phyloP scores from a whole-genome alignment of 768 basidiomycete genomes.

The Amanita molliuscula region DNA sequence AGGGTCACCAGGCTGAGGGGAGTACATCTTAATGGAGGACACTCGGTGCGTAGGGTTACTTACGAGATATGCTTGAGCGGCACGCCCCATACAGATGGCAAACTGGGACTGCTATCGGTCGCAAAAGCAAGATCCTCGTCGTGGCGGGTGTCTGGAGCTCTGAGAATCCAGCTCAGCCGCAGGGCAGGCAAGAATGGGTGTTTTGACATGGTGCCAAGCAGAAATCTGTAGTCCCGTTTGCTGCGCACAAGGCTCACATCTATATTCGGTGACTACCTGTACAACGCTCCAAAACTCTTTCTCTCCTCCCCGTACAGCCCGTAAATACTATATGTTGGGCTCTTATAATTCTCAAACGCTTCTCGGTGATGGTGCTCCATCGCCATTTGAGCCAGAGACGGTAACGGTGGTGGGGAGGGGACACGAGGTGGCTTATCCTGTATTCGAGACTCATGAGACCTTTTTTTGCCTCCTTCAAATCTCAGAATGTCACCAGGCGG shows the following conservation, averaged over 20 bases:
- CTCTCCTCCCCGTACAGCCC: conserved; percentile 58
- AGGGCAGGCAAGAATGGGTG: conserved; percentile 14
- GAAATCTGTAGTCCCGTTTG: not conserved
- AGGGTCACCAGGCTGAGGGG: conserved; percentile 60
- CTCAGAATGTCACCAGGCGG: not conserved
- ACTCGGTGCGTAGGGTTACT: conserved; percentile 19
- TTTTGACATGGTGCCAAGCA: conserved; percentile 9
- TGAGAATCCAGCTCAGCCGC: conserved; percentile 18
- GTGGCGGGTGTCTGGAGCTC: conserved; percentile 18
- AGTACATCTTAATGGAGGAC: not conserved
- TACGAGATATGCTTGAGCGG: conserved; percentile 78
- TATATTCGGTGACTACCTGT: conserved; percentile 1
- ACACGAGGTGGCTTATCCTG: conserved; percentile 66
- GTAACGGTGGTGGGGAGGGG: conserved; percentile 68
- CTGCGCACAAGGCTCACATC: conserved; percentile 11
- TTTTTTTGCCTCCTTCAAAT: not conserved
- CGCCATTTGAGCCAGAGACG: conserved; percentile 71
- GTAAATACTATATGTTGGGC: conserved; percentile 79
- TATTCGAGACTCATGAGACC: conserved; percentile 17
- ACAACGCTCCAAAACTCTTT: conserved; percentile 29
- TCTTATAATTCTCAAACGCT: conserved; percentile 56
- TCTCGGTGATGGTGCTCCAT: conserved; percentile 52
- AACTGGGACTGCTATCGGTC: conserved; percentile 18
- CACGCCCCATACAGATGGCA: conserved; percentile 55
- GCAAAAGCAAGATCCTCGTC: conserved; percentile 34